A percentile compares a stretch with the other conserved stretches of the same genome.
Conservation (phyloP, 2,329 filamentous ascomycete genomes). For the Pyrenochaeta sp. region DNA sequence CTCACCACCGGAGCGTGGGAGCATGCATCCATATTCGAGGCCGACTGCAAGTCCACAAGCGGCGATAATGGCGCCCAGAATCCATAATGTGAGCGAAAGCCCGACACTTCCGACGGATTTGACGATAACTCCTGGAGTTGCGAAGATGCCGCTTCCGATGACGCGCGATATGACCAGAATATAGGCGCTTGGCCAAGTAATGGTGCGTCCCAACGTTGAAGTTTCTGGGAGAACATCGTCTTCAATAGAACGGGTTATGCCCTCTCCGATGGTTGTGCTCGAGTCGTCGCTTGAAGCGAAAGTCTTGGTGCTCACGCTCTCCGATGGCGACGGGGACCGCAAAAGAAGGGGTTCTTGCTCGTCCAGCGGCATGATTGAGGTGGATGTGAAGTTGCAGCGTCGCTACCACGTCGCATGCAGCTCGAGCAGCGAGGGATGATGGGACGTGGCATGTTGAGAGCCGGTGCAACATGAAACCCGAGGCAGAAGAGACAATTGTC, state of each 20-base stretch:
- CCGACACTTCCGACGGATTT: constrained; percentile 72
- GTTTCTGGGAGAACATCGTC: constrained; percentile 68
- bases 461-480: neutral
- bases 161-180: constrained; percentile 73
- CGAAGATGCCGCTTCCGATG: constrained; percentile 75
- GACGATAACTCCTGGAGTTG: constrained; percentile 72
- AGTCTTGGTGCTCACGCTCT: constrained; percentile 22
- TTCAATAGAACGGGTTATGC: constrained; percentile 52
- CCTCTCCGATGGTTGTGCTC: constrained; percentile 14
- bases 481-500: constrained; percentile 26
- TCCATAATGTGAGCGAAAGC: constrained; percentile 68
- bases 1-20: constrained; percentile 70
- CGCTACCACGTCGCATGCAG: neutral
- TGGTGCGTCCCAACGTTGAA: constrained; percentile 63
- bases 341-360: constrained; percentile 32
- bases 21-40: constrained; percentile 74
- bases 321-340: constrained; percentile 17
- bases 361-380: constrained; percentile 18
- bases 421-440: neutral
- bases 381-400: constrained; percentile 3
- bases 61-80: constrained; percentile 67
- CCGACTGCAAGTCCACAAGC: constrained; percentile 68
- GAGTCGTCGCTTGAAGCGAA: constrained; percentile 25
- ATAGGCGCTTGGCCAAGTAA: constrained; percentile 70
- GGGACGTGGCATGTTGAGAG: neutral